These are phyloP conservation scores for Cryptosporidium ubiquitum DNA, from an alignment of 169 alveolate species.

Conservation along the genomic window DNA sequence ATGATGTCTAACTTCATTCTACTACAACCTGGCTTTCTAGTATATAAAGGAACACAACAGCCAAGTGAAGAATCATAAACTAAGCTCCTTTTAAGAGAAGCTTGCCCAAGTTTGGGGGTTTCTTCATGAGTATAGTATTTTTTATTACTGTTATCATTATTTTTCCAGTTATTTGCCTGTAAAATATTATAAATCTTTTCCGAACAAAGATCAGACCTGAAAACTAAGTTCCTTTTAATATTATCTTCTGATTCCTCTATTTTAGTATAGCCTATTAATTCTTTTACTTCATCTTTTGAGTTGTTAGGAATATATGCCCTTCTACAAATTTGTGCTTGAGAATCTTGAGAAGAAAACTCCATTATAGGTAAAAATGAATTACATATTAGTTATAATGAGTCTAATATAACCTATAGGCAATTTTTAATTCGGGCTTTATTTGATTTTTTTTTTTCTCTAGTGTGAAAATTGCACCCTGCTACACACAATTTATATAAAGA, in stretches of 20 bases:
- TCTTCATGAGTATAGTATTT: constrained; percentile 46
- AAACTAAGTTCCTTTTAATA: background rate
- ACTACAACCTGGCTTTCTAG: constrained; percentile 59
- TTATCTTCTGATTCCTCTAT: background rate
- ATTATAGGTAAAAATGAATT: background rate
- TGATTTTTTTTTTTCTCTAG: background rate
- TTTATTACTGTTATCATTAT: background rate
- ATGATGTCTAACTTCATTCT: constrained; percentile 58
- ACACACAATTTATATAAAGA: background rate
- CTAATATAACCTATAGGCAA: background rate
- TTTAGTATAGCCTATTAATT: background rate
- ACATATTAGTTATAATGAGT: background rate
- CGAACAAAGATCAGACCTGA: constrained; percentile 29
- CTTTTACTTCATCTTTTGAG: constrained; percentile 34
- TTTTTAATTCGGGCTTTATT: background rate
- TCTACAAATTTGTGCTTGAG: constrained; percentile 17
- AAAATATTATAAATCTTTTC: constrained; percentile 10
- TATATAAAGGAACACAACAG: constrained; percentile 47
- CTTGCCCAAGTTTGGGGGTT: background rate
- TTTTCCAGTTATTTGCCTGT: background rate
- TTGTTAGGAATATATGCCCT: constrained; percentile 33
- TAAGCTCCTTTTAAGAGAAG: constrained; percentile 18
- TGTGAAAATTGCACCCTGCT: constrained; percentile 10
- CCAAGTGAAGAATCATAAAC: constrained; percentile 31
- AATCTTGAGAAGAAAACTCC: constrained; percentile 32